Evolutionary conservation across 306 rosid genomes (phyloP), one percentile per base, ranked within the genome.

Genomic region (Prunus fruticosa): DNA sequence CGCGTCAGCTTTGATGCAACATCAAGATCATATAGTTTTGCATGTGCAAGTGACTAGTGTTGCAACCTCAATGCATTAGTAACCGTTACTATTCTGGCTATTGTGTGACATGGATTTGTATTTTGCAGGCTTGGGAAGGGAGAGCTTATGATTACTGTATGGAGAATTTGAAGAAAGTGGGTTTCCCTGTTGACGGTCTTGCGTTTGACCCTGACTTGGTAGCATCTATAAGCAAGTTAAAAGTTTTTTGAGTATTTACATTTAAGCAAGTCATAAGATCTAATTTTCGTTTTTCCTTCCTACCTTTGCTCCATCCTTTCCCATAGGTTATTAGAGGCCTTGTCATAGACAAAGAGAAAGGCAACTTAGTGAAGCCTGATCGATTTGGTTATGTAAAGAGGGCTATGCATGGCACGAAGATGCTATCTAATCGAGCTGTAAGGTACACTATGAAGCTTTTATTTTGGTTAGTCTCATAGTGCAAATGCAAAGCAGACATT

Each of bases 91-190:
- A 14, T 62, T 62, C 45, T 28, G 67, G 45, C 28, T 62, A 62
- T n/a, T 80, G 19, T 75, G 66, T 81, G 72, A 74, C 8, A 53
- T 76, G 46, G 54, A 64, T 69, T 32, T 72, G 30, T 71, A 23
- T 50, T 64, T 78, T 84, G 46, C 83, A 94, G 97, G 98, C 98
- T 81, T 95, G 98, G 97, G 98, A 95, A 88, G 98, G 98, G 64
- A 86, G 91, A 68, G 98, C 98, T 67, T 95, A 95, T 68, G 98
- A 95, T 82, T 95, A 95, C 82, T 95, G 98, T 80, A 79, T 95
- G 98, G 96, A 90, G 45, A 95, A 95, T 80, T 90, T 95, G 64
- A 89, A 53, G 89, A 90, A 86, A 76, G 84, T 92, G 86, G 98
- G 98, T 71, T 95, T 81, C 84, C 98, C 97, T 3, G 98, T 95